Evolutionary conservation across 169 alveolate species (phyloP).

Genomic region (Sarcocystis neurona): DNA sequence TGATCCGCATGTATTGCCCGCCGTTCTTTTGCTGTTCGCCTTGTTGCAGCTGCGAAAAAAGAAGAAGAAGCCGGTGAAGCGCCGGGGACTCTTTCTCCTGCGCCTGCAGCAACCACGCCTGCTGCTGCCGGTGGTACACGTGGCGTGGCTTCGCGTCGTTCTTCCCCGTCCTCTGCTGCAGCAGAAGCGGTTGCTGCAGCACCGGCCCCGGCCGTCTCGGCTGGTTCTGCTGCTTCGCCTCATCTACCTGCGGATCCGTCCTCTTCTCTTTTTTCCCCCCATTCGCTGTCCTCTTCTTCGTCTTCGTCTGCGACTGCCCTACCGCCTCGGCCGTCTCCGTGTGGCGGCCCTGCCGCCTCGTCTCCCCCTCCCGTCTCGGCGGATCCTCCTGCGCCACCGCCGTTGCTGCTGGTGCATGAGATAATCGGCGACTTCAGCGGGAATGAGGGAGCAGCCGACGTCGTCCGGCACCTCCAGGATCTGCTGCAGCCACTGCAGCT

Average conservation of each 20-base stretch:
- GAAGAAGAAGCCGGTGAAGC: too few species aligned
- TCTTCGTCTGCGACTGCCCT: neutral
- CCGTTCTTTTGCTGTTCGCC: too few species aligned
- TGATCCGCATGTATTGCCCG: too few species aligned
- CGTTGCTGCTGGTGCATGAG: constrained; percentile 57
- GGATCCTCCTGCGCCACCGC: neutral
- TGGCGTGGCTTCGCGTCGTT: too few species aligned
- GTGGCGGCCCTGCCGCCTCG: neutral
- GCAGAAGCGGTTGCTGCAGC: too few species aligned
- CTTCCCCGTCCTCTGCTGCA: too few species aligned
- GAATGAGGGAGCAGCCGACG: constrained; percentile 66
- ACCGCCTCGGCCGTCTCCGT: neutral
- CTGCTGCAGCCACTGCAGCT: constrained; percentile 19
- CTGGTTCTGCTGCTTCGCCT: neutral
- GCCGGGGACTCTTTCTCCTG: too few species aligned
- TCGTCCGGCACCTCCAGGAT: constrained; percentile 48
- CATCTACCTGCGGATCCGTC: too few species aligned
- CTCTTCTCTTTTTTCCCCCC: neutral
- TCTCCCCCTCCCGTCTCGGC: neutral
- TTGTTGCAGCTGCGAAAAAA: neutral
- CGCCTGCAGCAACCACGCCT: too few species aligned
- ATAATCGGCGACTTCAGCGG: constrained; percentile 67
- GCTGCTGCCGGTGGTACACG: too few species aligned
- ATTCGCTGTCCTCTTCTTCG: neutral
- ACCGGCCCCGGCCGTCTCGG: too few species aligned